Evolutionary conservation across 2,329 filamentous ascomycete genomes (phyloP), one percentile per base, ranked within the genome.

Genomic region (Monosporascus sp.): DNA sequence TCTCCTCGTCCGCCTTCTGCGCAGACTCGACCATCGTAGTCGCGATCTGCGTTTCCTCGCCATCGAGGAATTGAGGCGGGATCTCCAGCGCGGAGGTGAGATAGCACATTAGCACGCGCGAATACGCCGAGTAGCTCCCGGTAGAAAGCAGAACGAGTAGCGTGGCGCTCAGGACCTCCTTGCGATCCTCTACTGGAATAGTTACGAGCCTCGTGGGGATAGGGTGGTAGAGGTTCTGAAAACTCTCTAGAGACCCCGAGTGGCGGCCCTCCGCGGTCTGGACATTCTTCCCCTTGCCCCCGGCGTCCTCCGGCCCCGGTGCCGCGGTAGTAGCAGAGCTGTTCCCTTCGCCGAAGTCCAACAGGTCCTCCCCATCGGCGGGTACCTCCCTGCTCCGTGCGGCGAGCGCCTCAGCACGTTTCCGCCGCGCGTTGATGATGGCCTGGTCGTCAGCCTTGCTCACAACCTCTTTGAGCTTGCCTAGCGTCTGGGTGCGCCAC

Each of bases 1-100:
- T 60, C 17, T 62, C 62, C 8, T 72, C 68, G n/a, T 72, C 67
- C 4, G 72, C 68, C 22, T 76, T 74, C 25, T 78, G 79, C 42
- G 82, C 85, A 1, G 85, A 84, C 61, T 88, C 81, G 1, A 96
- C 77, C 22, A 96, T 78, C 0, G 85, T 88, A 47, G 82, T 81
- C 0, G 90, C 89, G 48, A 94, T 86, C 61, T 88, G 86, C 36
- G 79, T 83, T 70, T 96, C 90, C 58, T 91, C 83, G 7, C 75
- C 74, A 57, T 85, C 81, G 45, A 94, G 73, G 3, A 85, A 76
- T 1, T 74, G 73, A 6, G 86, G 71, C 0, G 83, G 76, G 11
- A 94, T 69, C 25, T 80, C 75, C 17, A 94, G 74, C 3, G 85
- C 83, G 1, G 85, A 88, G 0, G 86, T 76, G 6, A 92, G 74